Conservation (phyloP, 139 green algal genomes). For the Chlamydomonas schloesseri region DNA sequence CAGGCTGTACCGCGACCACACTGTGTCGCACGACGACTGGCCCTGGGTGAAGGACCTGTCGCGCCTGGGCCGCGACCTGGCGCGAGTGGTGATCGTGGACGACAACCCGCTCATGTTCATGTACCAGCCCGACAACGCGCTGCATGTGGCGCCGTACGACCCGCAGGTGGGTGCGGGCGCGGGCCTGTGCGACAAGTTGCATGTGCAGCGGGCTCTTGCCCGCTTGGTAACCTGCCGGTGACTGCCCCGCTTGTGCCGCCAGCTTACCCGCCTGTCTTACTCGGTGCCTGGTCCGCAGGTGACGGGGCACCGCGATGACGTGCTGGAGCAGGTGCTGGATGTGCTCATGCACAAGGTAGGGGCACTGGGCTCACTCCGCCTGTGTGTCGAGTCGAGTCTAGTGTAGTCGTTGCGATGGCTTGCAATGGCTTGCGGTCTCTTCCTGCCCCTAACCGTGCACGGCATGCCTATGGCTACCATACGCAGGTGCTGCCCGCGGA, state of each 20-base stretch:
- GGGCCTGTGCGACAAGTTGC: too few species aligned
- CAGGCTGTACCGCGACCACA: constrained; percentile 60
- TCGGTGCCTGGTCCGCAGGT: background rate
- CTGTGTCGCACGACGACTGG: constrained; percentile 34
- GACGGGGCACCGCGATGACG: constrained; percentile 36
- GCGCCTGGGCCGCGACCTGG: constrained; percentile 74
- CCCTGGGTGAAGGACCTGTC: constrained; percentile 86
- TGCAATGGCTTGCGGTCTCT: too few species aligned
- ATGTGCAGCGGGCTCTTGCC: too few species aligned
- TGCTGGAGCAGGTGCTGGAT: constrained; percentile 52
- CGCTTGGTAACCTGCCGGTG: too few species aligned
- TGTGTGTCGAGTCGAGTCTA: too few species aligned
- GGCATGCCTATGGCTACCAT: too few species aligned
- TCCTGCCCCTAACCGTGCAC: too few species aligned
- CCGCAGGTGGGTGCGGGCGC: constrained; percentile 7
- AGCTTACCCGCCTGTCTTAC: too few species aligned
- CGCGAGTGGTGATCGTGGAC: constrained; percentile 80
- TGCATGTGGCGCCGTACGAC: constrained; percentile 74
- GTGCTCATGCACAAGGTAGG: constrained; percentile 57
- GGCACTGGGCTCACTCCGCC: too few species aligned
- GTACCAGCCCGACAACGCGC: constrained; percentile 76
- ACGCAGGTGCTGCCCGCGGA: constrained; percentile 30
- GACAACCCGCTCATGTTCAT: constrained; percentile 84
- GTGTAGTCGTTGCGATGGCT: too few species aligned
- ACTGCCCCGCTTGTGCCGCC: too few species aligned